Evolutionary conservation across 2,329 filamentous ascomycete genomes (phyloP).

Genomic region (Alternaria solani): DNA sequence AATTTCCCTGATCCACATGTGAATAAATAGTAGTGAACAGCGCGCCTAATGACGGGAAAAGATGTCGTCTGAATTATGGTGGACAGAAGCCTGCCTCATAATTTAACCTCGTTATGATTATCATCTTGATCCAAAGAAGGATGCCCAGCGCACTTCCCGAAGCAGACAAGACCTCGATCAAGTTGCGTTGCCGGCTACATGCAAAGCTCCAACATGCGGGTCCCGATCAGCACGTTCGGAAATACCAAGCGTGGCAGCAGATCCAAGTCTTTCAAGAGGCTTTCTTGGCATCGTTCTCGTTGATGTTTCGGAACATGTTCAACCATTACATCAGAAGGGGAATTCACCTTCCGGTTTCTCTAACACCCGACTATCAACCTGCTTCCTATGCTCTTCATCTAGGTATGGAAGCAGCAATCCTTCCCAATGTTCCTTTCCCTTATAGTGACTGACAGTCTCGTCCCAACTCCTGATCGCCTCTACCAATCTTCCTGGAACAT

Average conservation of each 20-base stretch:
- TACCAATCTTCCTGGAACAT: conserved; percentile 4
- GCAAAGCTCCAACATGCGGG: neutral
- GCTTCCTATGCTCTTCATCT: conserved; percentile 6
- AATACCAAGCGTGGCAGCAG: neutral
- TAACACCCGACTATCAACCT: neutral
- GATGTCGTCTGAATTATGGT: neutral
- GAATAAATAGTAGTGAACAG: neutral
- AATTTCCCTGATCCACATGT: neutral
- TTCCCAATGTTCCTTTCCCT: conserved; percentile 2
- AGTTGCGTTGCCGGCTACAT: neutral
- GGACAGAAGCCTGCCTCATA: neutral
- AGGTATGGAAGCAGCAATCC: neutral
- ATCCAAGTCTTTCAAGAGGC: neutral
- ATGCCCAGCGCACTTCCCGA: neutral
- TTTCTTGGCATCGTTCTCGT: neutral
- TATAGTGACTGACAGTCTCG: neutral
- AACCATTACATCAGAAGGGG: neutral
- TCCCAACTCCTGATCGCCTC: conserved; percentile 4
- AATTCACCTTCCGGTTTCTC: neutral
- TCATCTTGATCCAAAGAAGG: neutral
- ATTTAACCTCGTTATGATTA: neutral
- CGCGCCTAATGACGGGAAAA: neutral
- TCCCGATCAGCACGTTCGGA: neutral
- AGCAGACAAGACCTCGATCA: neutral
- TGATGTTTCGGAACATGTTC: neutral